A percentile compares a stretch with the other conserved stretches of the same genome.
Evolutionary conservation across 768 basidiomycete genomes (phyloP).

Genomic region (Infundibulicybe gibba): DNA sequence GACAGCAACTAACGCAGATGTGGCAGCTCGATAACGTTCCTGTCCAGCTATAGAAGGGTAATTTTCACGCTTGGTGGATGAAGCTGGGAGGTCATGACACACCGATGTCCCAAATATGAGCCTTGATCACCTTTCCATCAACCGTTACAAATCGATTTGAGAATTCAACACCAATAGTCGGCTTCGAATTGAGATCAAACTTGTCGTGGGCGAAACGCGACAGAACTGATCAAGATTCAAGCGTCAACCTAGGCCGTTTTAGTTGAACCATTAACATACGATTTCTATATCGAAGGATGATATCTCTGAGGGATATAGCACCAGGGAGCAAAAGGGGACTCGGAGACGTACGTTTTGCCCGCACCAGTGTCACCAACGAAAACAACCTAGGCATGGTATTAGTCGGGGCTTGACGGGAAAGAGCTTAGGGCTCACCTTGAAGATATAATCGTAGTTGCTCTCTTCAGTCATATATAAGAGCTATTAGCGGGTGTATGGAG

Average conservation of each 20-base stretch:
- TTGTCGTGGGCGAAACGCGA: slow-evolving; percentile 99
- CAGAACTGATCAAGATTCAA: slow-evolving; percentile 61
- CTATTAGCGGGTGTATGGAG: slow-evolving; percentile 5
- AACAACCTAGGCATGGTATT: slow-evolving; percentile 64
- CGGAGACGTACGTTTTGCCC: slow-evolving; percentile 96
- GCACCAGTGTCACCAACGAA: slow-evolving; percentile 99
- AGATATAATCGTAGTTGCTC: slow-evolving; percentile 97
- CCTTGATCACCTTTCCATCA: slow-evolving; percentile 97
- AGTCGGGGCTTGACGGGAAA: slow-evolving; percentile 4
- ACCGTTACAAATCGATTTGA: slow-evolving; percentile 93
- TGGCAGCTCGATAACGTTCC: slow-evolving; percentile 96
- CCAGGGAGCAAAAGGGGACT: slow-evolving; percentile 12
- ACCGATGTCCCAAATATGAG: slow-evolving; percentile 99
- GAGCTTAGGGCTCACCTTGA: slow-evolving; percentile 71
- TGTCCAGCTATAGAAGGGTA: slow-evolving; percentile 72
- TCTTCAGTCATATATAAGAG: slow-evolving; percentile 72
- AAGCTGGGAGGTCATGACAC: slow-evolving; percentile 20
- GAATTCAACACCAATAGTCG: slow-evolving; percentile 99
- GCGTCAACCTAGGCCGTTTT: too few relatives aligned
- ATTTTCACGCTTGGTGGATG: slow-evolving; percentile 3
- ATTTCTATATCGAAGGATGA: neutral
- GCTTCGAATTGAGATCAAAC: slow-evolving; percentile 98
- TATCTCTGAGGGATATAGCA: neutral
- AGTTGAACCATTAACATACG: neutral
- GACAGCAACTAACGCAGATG: slow-evolving; percentile 70